Percentiles rank a stretch among this genome's conserved stretches.
Conservation (phyloP, 257 asterid species). For the Solanum appendiculatum region DNA sequence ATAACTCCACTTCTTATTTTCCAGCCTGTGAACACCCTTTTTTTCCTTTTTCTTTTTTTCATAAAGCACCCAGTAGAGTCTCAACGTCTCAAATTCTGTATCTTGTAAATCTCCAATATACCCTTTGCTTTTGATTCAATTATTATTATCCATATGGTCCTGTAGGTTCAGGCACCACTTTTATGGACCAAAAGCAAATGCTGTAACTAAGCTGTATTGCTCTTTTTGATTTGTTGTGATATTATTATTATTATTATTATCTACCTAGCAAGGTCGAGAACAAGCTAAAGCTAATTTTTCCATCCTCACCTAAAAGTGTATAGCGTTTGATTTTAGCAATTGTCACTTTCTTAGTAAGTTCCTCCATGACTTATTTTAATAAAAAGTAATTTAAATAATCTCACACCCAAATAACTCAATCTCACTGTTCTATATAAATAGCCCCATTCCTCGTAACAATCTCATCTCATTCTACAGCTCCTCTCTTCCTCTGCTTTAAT, state of each 20-base stretch:
- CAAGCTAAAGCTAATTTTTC: not conserved
- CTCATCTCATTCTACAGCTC: not conserved
- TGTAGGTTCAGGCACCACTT: not conserved
- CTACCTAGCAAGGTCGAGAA: not conserved
- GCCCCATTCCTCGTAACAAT: not conserved
- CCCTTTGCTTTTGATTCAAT: not conserved
- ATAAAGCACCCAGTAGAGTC: not conserved
- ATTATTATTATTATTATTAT: not conserved
- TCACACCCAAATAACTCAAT: not conserved
- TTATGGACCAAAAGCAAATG: not conserved
- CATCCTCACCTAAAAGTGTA: not conserved
- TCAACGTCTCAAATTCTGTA: not conserved
- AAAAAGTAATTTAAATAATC: not conserved
- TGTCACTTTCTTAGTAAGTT: conserved; percentile 11
- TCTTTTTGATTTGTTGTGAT: not conserved
- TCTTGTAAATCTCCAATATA: not conserved
- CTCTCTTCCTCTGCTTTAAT: not conserved
- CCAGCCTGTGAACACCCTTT: conserved; percentile 18
- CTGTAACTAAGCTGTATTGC: conserved; percentile 21
- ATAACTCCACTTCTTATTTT: not conserved
- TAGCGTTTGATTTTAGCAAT: not conserved
- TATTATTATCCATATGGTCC: not conserved
- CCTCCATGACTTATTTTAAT: not conserved
- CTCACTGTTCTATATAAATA: conserved; percentile 4
- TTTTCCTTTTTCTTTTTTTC: not conserved